Conservation (phyloP, 1,139 yeast species). For the Protomyces inundatus region DNA sequence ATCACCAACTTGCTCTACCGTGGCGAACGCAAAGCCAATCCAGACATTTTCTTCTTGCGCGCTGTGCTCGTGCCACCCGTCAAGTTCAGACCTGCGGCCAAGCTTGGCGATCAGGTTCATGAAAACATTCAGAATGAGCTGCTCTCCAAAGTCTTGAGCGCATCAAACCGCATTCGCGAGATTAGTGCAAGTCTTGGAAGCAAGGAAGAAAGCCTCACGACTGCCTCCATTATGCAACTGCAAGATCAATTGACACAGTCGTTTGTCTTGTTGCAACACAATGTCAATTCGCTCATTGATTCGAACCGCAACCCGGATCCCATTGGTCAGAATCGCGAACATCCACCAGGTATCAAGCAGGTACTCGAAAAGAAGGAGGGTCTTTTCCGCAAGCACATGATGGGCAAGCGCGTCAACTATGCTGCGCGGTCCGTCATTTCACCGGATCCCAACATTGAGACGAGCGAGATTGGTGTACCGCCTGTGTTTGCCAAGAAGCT, state of each 20-base stretch:
- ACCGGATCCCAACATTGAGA: constrained; percentile 96
- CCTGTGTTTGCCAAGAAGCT: constrained; percentile 94
- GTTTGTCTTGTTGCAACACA: constrained; percentile 89
- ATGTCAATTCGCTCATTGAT: constrained; percentile 89
- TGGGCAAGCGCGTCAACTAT: constrained; percentile 99
- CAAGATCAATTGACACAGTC: constrained; percentile 71
- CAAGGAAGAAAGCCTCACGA: constrained; percentile 50
- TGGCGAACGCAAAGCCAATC: constrained; percentile 38
- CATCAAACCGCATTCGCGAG: constrained; percentile 78
- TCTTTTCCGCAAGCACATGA: constrained; percentile 95
- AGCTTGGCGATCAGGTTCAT: constrained; percentile 91
- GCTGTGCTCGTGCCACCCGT: constrained; percentile 93
- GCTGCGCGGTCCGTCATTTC: constrained; percentile 99
- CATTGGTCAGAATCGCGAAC: constrained; percentile 55
- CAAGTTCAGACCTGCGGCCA: constrained; percentile 92
- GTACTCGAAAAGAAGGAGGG: constrained; percentile 99
- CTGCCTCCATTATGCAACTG: constrained; percentile 71
- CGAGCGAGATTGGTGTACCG: constrained; percentile 97
- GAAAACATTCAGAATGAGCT: constrained; percentile 91
- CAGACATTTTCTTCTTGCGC: constrained; percentile 89
- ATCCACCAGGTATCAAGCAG: constrained; percentile 94
- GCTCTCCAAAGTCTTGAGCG: constrained; percentile 69
- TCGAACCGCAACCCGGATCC: constrained; percentile 76
- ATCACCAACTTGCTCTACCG: constrained; percentile 47
- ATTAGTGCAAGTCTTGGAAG: constrained; percentile 48